phyloP scores from a whole-genome alignment of 768 basidiomycete species.

The Leccinum fibrillosum region DNA sequence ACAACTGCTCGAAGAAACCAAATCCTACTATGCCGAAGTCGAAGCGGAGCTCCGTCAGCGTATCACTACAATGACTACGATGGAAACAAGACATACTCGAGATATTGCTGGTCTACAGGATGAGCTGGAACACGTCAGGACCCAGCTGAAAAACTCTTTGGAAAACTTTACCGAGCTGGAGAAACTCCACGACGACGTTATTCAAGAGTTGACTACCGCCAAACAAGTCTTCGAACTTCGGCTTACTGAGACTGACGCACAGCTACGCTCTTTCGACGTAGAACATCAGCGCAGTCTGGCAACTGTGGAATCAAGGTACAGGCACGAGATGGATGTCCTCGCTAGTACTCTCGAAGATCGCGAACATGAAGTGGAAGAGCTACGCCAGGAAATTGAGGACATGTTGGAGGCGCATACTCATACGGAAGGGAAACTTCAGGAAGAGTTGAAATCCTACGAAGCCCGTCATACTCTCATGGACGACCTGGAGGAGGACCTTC shows the following conservation, averaged over 20 bases:
- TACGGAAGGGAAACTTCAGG: conserved; percentile 29
- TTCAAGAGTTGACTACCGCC: conserved; percentile 21
- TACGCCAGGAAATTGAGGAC: conserved; percentile 39
- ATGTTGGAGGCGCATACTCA: conserved; percentile 33
- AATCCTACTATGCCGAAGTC: conserved; percentile 32
- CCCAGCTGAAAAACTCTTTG: conserved; percentile 19
- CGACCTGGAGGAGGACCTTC: conserved; percentile 36
- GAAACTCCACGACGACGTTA: conserved; percentile 20
- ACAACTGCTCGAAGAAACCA: conserved; percentile 32
- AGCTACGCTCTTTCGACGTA: conserved; percentile 26
- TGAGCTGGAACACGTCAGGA: conserved; percentile 25
- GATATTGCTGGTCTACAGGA: conserved; percentile 20
- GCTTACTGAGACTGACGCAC: conserved; percentile 25
- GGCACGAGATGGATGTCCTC: conserved; percentile 33
- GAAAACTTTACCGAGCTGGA: conserved; percentile 27
- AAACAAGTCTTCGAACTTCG: conserved; percentile 31
- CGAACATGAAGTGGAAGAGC: conserved; percentile 29
- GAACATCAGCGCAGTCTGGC: conserved; percentile 17
- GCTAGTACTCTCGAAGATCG: conserved; percentile 38
- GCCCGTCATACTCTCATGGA: conserved; percentile 30
- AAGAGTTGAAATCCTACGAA: conserved; percentile 27
- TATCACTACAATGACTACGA: conserved; percentile 18
- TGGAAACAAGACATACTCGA: conserved; percentile 8
- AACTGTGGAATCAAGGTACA: conserved; percentile 34
- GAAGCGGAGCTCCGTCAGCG: conserved; percentile 33